Base-by-base conservation (phyloP, 1,284 basidiomycete genomes). In the Naganishia liquefaciens region DNA sequence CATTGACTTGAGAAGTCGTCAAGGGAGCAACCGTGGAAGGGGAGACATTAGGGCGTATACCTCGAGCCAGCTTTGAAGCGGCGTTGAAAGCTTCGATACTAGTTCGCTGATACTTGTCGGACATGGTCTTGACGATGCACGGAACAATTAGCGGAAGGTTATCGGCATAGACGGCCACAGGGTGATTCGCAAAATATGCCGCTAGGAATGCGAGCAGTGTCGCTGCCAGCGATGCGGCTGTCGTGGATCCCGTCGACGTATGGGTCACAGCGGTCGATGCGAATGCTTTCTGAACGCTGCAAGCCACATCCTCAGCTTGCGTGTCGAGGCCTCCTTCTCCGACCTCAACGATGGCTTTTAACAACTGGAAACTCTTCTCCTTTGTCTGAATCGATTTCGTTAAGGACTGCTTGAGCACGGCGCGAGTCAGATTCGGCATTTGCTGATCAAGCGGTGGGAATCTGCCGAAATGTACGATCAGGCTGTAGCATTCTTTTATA, bases 161-260 rank as follows among this genome's bases (percentile, higher is more conserved):
- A 25, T 80, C 75, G 3, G 81, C 78, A 73, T 88, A 94, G 2
- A 84, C 82, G 13, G 85, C 79, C 0, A 88, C 84, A 17, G 88
- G 79, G 73, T 98, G 93, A 0, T 88, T 88, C 19, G 85, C 82
- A 79, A 97, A 91, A 79, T 94, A 91, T 0, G 88, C 81, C 2
- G 86, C 83, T 55, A 95, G 84, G 84, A 98, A 96, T 1, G 88
- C 86, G 27, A 98, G 82, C 68, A 87, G 87, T 0, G 88, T 87
- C 52, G 93, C 83, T 67, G 92, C 89, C 33, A 94, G 80, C 9
- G 86, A 83, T 0, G 90, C 86, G 0, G 88, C 87, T 19, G 81
- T 80, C 71, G 86, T 88, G 37, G 85, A 84, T 19, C 84, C 87
- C 71, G 71, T 47, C 68, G 72, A 11, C 74, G 68, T 10, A 70